Evolutionary conservation across 148 eudicot species (phyloP).

Genomic region (Pouteria glomerata): DNA sequence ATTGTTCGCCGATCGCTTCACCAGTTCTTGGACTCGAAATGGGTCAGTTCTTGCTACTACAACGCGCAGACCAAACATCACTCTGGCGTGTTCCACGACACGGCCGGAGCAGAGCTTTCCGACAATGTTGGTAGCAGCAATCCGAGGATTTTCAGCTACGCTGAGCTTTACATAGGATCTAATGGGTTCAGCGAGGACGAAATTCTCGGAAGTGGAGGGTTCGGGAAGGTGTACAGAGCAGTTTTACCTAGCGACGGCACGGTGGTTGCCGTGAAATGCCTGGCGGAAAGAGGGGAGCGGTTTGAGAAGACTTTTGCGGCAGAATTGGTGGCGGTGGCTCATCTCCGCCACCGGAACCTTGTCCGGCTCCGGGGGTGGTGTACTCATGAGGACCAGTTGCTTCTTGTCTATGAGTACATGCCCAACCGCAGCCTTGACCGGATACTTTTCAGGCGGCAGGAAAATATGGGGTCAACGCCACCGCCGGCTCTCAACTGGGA

Average conservation of each 20-base stretch:
- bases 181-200: conserved; percentile 57
- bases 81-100: conserved; percentile 43
- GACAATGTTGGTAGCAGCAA: conserved; percentile 34
- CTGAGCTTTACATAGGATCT: conserved; percentile 86
- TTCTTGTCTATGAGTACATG: conserved; percentile 95
- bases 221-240: conserved; percentile 71
- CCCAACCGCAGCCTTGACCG: conserved; percentile 86
- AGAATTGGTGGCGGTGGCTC: conserved; percentile 89
- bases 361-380: conserved; percentile 96
- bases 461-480: conserved; percentile 8
- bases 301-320: conserved; percentile 86
- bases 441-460: conserved; percentile 42
- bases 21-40: conserved; percentile 23
- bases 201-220: conserved; percentile 87
- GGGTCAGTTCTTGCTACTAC: conserved; percentile 5
- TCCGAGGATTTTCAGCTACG: conserved; percentile 74
- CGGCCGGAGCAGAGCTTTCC: conserved; percentile 51
- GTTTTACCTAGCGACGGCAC: conserved; percentile 75
- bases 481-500: conserved; percentile 43
- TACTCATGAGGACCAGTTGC: conserved; percentile 58
- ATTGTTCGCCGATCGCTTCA: conserved; percentile 23
- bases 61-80: neutral
- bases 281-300: conserved; percentile 57
- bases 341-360: conserved; percentile 88
- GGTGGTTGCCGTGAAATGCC: conserved; percentile 79